Evolutionary conservation across 2,329 filamentous ascomycete genomes (phyloP).

Genomic region (Fusarium dimerum): DNA sequence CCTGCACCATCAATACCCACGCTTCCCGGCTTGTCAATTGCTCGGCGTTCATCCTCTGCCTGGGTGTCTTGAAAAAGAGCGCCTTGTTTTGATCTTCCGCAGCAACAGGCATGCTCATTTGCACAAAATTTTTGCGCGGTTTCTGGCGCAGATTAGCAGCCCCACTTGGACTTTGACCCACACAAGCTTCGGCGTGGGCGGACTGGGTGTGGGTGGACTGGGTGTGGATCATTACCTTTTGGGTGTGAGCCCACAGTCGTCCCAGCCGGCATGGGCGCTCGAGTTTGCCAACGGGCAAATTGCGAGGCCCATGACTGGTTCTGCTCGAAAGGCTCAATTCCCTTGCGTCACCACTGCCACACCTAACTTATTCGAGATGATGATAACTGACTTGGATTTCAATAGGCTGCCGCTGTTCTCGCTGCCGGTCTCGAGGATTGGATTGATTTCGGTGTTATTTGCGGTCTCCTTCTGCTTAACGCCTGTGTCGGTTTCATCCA

Average conservation of each 20-base stretch:
- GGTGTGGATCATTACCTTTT: conserved; percentile 4
- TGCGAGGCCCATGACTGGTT: conserved; percentile 8
- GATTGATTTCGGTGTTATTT: conserved; percentile 94
- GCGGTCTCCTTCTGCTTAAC: conserved; percentile 79
- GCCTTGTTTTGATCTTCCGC: conserved; percentile 17
- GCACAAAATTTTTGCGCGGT: conserved; percentile 24
- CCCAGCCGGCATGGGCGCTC: neutral
- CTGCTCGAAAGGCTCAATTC: conserved; percentile 9
- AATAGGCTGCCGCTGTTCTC: conserved; percentile 70
- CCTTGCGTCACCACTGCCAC: conserved; percentile 7
- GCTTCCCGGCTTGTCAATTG: conserved; percentile 6
- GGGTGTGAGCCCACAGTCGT: neutral
- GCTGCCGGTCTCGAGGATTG: conserved; percentile 84
- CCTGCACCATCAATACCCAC: neutral
- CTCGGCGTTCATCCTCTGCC: conserved; percentile 4
- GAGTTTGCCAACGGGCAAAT: neutral
- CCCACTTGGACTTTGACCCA: conserved; percentile 26
- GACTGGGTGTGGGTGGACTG: conserved; percentile 15
- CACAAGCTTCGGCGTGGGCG: conserved; percentile 30
- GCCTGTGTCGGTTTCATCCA: conserved; percentile 84
- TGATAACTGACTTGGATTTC: conserved; percentile 28
- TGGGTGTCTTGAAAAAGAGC: neutral
- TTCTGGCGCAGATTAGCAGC: conserved; percentile 33
- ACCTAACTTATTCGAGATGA: neutral
- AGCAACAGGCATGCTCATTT: conserved; percentile 12